Evolutionary conservation across 495 filamentous ascomycete species (phyloP).

Genomic region (Aspergillus asperescens): DNA sequence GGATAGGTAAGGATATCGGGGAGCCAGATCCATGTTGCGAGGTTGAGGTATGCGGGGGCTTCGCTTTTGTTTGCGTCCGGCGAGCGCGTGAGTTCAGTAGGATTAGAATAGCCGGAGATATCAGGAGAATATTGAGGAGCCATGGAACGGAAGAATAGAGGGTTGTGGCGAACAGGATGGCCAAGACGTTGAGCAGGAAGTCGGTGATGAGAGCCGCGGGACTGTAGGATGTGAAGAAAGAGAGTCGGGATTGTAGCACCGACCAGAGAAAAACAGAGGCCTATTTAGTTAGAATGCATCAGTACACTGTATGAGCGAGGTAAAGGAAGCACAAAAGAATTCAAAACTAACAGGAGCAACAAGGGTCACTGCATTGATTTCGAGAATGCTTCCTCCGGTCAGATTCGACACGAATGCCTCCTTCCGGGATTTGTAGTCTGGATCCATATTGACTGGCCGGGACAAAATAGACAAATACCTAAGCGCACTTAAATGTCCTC

Average conservation of each 20-base stretch:
- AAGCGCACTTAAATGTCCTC: not conserved
- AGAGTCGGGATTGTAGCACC: slow-evolving; percentile 77
- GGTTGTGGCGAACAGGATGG: slow-evolving; percentile 77
- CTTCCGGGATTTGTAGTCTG: slow-evolving; percentile 80
- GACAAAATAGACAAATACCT: not conserved
- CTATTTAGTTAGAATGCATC: slow-evolving; percentile 37
- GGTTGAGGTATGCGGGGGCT: slow-evolving; percentile 44
- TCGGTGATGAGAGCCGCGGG: slow-evolving; percentile 65
- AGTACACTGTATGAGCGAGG: not conserved
- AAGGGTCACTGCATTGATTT: slow-evolving; percentile 81
- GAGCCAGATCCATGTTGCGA: slow-evolving; percentile 19
- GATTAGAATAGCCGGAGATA: slow-evolving; percentile 62
- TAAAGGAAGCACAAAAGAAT: not conserved
- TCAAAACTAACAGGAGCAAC: slow-evolving; percentile 68
- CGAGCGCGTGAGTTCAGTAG: slow-evolving; percentile 45
- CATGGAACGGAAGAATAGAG: slow-evolving; percentile 73
- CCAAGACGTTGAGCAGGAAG: slow-evolving; percentile 79
- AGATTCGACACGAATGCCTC: slow-evolving; percentile 94
- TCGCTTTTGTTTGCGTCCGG: slow-evolving; percentile 47
- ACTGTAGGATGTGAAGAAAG: slow-evolving; percentile 74
- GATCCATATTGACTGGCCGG: slow-evolving; percentile 40
- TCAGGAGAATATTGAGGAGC: slow-evolving; percentile 69
- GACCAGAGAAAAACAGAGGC: slow-evolving; percentile 82
- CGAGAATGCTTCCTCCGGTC: slow-evolving; percentile 72
- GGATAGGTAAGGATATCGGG: slow-evolving; percentile 67